Evolutionary conservation across 495 filamentous ascomycete species (phyloP).

Genomic region (Penicillium flavigenum): DNA sequence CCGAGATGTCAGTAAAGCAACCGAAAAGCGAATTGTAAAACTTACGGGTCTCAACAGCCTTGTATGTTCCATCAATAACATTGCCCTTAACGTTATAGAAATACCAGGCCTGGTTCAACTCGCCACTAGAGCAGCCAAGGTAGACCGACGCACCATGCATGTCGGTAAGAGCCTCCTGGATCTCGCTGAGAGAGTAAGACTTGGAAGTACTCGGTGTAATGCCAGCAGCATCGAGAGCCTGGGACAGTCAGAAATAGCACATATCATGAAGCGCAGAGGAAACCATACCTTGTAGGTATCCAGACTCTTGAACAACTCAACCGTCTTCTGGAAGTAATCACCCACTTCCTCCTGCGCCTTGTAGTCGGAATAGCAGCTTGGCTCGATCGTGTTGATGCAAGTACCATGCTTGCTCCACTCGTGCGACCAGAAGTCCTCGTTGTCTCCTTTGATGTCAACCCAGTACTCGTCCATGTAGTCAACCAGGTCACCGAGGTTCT

Average conservation of each 20-base stretch:
- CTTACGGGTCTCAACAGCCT: conserved; percentile 53
- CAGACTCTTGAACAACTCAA: conserved; percentile 59
- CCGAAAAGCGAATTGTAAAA: conserved; percentile 5
- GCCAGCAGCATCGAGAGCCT: conserved; percentile 59
- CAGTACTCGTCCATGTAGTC: conserved; percentile 73
- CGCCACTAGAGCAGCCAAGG: conserved; percentile 57
- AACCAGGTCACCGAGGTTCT: conserved; percentile 58
- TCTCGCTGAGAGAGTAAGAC: conserved; percentile 62
- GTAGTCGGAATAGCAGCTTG: conserved; percentile 71
- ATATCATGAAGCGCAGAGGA: background rate
- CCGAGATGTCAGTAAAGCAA: conserved; percentile 4
- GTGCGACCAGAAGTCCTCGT: conserved; percentile 72
- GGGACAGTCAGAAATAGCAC: background rate
- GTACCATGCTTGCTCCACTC: conserved; percentile 80
- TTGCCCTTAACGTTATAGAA: conserved; percentile 73
- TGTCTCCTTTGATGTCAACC: conserved; percentile 57
- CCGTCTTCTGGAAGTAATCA: conserved; percentile 57
- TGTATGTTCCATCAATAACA: conserved; percentile 66
- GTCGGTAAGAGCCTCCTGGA: conserved; percentile 57
- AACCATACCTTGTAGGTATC: conserved; percentile 56
- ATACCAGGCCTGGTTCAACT: conserved; percentile 72
- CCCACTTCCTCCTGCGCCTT: conserved; percentile 57
- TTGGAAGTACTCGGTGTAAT: conserved; percentile 60
- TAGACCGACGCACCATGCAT: conserved; percentile 62
- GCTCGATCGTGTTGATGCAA: conserved; percentile 61